Base-by-base conservation (phyloP, 495 filamentous ascomycete species). In the Hypomontagnella monticulosa region DNA sequence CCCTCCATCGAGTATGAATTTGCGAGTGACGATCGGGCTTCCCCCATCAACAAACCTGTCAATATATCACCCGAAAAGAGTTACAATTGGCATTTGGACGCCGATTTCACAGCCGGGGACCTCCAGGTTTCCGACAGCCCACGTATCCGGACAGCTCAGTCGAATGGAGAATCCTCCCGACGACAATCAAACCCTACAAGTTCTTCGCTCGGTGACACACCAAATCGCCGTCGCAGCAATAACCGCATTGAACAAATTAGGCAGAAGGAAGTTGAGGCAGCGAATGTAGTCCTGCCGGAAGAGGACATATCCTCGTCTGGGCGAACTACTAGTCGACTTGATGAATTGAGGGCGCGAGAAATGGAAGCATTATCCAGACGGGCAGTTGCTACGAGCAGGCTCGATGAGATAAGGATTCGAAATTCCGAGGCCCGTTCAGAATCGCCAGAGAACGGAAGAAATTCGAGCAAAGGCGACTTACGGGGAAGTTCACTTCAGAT, bases 91-190 rank as follows among this genome's bases (percentile, higher is more conserved):
- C 79, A 89, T 40, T 67, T 82, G 14, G 82, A 84, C 43, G 77
- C 83, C 4, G 88, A 91, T 36, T 88, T 92, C 59, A 89, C 88
- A n/a, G 84, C 80, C 20, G 79, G 78, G 16, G 87, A 87, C 43
- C 57, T 89, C 30, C 83, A 89, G 47, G 67, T 87, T 6, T 90
- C 88, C 3, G 73, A 79, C 10, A 90, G 87, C 37, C 88, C 88
- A 33, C 83, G 83, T 12, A 75, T 87, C 16, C 59, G 50, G 9
- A 53, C 63, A 1, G 30, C 18, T 8, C 69, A 71, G 47, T 61
- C 64, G 11, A 61, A 56, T 33, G 48, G 18, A 12, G 42, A 14
- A n/a, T 32, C 52, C 51, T 12, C 46, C n/a, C 53, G 41, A 34
- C 44, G 41, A 12, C 20, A 48, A 27, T 40, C 57, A 20, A 63